Evolutionary conservation across 345 rosid species (phyloP).

Genomic region (Atalantia buxifolia): DNA sequence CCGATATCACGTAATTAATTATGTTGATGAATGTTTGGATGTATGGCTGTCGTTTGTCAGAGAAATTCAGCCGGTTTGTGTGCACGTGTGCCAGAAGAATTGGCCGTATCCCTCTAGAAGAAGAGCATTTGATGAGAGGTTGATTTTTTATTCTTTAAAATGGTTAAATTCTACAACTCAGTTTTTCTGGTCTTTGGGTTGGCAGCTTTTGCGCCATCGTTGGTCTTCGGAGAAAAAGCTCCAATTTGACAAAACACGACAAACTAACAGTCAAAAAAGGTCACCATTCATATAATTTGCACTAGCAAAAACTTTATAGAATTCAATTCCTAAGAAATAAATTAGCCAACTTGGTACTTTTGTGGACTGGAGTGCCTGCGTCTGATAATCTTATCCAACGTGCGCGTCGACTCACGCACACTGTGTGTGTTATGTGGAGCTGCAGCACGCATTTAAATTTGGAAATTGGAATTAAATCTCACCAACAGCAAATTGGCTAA

Average conservation of each 20-base stretch:
- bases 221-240: not conserved
- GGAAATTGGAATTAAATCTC: no score
- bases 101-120: not conserved
- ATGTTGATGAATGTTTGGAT: no score
- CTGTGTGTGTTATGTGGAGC: no score
- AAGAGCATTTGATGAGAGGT: not conserved
- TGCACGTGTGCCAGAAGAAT: not conserved
- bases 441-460: no score
- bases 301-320: not conserved
- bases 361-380: no score
- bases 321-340: no score
- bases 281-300: not conserved
- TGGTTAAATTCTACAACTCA: not conserved
- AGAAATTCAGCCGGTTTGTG: not conserved
- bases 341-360: no score
- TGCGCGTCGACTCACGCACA: no score
- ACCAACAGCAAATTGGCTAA: no score
- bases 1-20: no score
- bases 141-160: no score
- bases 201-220: not conserved
- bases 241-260: slow-evolving; percentile 1
- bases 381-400: no score
- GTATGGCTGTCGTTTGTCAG: not conserved
- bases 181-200: not conserved
- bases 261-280: slow-evolving; percentile 26